A percentile compares a stretch with the other conserved stretches of the same genome.
These are phyloP conservation scores for Sambucus nigra DNA, from an alignment of 129 eudicot genomes.

Conservation along the genomic window DNA sequence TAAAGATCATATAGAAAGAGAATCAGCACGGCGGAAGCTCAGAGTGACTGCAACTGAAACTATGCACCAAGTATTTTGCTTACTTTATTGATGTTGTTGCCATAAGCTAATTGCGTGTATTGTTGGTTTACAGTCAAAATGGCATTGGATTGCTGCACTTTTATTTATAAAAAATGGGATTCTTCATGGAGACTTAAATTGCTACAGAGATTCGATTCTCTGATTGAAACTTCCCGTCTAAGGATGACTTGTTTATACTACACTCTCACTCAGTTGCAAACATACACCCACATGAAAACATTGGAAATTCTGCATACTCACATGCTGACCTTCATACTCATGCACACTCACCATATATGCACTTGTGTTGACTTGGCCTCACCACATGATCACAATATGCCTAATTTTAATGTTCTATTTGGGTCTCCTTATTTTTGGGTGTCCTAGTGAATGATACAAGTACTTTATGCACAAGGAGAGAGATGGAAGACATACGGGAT, in stretches of 20 bases:
- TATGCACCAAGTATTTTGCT: conserved; percentile 30
- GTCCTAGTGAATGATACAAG: conserved; percentile 6
- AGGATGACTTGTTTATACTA: too few species aligned
- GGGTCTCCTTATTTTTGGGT: too few species aligned
- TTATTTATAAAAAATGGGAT: too few species aligned
- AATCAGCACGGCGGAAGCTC: conserved; percentile 22
- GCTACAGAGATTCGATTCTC: too few species aligned
- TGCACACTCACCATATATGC: neutral
- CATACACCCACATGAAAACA: too few species aligned
- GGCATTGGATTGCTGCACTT: too few species aligned
- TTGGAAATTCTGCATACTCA: neutral
- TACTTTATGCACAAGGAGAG: conserved; percentile 27
- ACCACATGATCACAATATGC: neutral
- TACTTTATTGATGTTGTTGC: neutral
- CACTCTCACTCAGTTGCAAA: too few species aligned
- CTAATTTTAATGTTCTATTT: too few species aligned
- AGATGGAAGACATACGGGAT: conserved; percentile 23
- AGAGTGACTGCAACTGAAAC: conserved; percentile 17
- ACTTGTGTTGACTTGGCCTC: neutral
- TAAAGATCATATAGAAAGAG: conserved; percentile 23
- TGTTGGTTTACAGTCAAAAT: too few species aligned
- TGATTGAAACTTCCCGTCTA: too few species aligned
- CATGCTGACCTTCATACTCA: neutral
- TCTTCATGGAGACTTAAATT: too few species aligned
- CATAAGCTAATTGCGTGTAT: too few species aligned